Conservation (phyloP, 164 flowering plant genomes). For the Malania oleifera region DNA sequence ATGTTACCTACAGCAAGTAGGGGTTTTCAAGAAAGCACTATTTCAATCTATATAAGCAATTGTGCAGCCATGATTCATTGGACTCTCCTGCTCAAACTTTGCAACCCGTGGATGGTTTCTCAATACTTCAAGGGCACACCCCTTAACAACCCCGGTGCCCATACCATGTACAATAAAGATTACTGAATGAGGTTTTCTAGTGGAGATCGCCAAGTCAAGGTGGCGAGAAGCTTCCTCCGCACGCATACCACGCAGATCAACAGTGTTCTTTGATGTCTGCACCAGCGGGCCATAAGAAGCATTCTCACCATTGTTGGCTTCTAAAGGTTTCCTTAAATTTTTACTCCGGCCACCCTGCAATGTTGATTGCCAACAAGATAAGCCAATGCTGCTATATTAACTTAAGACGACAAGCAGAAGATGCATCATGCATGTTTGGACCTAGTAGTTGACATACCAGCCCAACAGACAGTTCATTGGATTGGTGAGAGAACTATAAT, state of each 20-base stretch:
- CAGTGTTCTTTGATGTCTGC: slow-evolving; percentile 78
- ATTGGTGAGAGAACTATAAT: too few relatives aligned
- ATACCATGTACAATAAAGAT: slow-evolving; percentile 82
- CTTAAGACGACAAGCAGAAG: too few relatives aligned
- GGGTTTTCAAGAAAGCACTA: not conserved
- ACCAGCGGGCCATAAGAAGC: slow-evolving; percentile 48
- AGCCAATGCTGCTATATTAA: not conserved
- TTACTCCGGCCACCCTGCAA: slow-evolving; percentile 29
- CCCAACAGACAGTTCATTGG: too few relatives aligned
- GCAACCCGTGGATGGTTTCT: slow-evolving; percentile 58
- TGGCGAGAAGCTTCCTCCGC: slow-evolving; percentile 67
- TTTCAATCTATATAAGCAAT: slow-evolving; percentile 69
- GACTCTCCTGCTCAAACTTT: slow-evolving; percentile 76
- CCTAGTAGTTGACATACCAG: too few relatives aligned
- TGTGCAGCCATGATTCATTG: slow-evolving; percentile 83
- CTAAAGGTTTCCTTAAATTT: slow-evolving; percentile 15
- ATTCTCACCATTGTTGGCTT: slow-evolving; percentile 19
- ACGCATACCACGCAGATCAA: slow-evolving; percentile 86
- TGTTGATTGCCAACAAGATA: not conserved
- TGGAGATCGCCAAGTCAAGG: slow-evolving; percentile 52
- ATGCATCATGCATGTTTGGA: too few relatives aligned
- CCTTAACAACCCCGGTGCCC: slow-evolving; percentile 84
- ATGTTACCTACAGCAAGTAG: too few relatives aligned
- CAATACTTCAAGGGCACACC: slow-evolving; percentile 50
- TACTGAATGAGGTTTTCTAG: slow-evolving; percentile 38